Percentiles rank a stretch among this genome's conserved stretches.
phyloP scores from a whole-genome alignment of 139 green algal genomes.

The Closterium sp. region DNA sequence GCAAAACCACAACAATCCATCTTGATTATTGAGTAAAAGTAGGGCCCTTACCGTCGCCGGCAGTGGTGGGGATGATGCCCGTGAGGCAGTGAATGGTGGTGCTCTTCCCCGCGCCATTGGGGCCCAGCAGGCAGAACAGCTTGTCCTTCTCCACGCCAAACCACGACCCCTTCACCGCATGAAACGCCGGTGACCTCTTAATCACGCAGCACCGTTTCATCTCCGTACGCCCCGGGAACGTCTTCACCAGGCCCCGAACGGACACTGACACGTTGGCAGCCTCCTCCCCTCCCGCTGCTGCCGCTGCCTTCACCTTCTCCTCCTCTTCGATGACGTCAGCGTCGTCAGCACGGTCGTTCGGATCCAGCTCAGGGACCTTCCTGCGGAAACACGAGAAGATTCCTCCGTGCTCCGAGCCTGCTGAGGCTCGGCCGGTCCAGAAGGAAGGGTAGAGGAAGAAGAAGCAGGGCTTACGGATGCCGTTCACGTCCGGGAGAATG shows the following conservation, averaged over 20 bases:
- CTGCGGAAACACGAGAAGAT: slow-evolving; percentile 15
- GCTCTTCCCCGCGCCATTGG: slow-evolving; percentile 63
- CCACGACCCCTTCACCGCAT: slow-evolving; percentile 50
- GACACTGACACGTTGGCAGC: slow-evolving; percentile 6
- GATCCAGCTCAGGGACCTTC: not conserved
- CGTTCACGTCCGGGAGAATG: slow-evolving; percentile 78
- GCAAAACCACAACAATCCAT: too few species aligned
- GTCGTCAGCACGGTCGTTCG: slow-evolving; percentile 11
- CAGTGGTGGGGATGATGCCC: slow-evolving; percentile 67
- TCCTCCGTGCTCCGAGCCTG: not conserved
- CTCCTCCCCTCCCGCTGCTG: not conserved
- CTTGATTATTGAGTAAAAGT: too few species aligned
- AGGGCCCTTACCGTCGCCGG: slow-evolving; percentile 49
- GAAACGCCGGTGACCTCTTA: slow-evolving; percentile 16
- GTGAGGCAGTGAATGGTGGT: slow-evolving; percentile 62
- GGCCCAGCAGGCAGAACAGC: slow-evolving; percentile 60
- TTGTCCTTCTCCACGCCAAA: slow-evolving; percentile 53
- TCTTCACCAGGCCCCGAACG: slow-evolving; percentile 44
- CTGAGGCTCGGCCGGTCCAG: slow-evolving; percentile 19
- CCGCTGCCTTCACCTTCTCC: slow-evolving; percentile 15
- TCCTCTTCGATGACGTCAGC: slow-evolving; percentile 29
- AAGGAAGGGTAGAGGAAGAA: slow-evolving; percentile 44
- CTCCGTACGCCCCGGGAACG: slow-evolving; percentile 18
- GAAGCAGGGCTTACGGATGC: slow-evolving; percentile 35
- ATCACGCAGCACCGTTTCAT: slow-evolving; percentile 12